Conservation (phyloP, 768 basidiomycete genomes). For the Xerocomus brunneocitrinus region DNA sequence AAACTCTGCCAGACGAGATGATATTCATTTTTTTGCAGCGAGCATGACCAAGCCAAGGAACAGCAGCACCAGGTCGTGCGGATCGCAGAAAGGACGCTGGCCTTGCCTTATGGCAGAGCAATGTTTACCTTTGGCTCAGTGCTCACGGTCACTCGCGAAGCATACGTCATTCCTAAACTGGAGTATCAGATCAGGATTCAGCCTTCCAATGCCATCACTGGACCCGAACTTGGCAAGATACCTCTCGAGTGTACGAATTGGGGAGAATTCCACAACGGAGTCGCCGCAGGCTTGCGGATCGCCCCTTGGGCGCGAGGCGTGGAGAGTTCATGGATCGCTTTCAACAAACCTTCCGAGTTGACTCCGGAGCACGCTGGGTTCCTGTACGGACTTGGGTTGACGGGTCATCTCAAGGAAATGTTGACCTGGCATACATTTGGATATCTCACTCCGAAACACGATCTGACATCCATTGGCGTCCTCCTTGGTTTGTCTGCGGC, state of each 20-base stretch:
- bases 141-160: slow-evolving; percentile 69
- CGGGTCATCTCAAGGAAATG: slow-evolving; percentile 86
- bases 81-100: slow-evolving; percentile 84
- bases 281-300: slow-evolving; percentile 85
- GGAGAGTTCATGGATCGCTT: slow-evolving; percentile 93
- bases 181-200: slow-evolving; percentile 73
- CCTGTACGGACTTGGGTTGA: slow-evolving; percentile 86
- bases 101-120: slow-evolving; percentile 84
- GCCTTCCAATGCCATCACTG: slow-evolving; percentile 60
- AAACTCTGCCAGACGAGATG: background rate
- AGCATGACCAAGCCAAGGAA: slow-evolving; percentile 82
- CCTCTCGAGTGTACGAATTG: slow-evolving; percentile 69
- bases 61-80: slow-evolving; percentile 78
- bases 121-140: slow-evolving; percentile 89
- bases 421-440: slow-evolving; percentile 93
- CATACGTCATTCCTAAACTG: slow-evolving; percentile 73
- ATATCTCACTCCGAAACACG: slow-evolving; percentile 94
- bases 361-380: slow-evolving; percentile 97
- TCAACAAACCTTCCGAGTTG: slow-evolving; percentile 88
- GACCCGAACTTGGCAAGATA: slow-evolving; percentile 71
- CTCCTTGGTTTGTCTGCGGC: slow-evolving; percentile 92
- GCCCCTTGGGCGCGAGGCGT: slow-evolving; percentile 69
- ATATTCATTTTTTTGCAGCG: slow-evolving; percentile 44
- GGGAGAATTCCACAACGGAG: slow-evolving; percentile 99
- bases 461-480: slow-evolving; percentile 89